Conservation (phyloP, 2,329 filamentous ascomycete species). For the Xenoacremonium recifei region DNA sequence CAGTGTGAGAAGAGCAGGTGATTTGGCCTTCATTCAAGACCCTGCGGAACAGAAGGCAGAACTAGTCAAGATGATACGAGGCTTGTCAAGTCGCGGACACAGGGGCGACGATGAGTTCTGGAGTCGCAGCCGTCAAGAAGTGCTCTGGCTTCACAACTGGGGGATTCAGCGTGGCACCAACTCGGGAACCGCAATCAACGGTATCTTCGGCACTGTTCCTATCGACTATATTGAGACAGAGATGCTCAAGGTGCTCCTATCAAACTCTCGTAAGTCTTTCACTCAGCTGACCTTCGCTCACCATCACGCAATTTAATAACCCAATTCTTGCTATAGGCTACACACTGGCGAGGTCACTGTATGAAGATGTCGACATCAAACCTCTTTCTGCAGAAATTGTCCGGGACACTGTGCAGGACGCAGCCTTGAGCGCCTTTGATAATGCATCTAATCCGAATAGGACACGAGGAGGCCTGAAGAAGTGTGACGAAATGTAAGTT, state of each 20-base stretch:
- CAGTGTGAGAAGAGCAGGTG: slow-evolving; percentile 54
- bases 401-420: slow-evolving; percentile 59
- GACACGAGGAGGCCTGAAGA: slow-evolving; percentile 73
- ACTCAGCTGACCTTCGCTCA: too few species aligned
- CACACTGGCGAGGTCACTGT: slow-evolving; percentile 60
- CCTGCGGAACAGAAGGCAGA: slow-evolving; percentile 62
- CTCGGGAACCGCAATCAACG: slow-evolving; percentile 48
- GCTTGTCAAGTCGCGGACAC: slow-evolving; percentile 46
- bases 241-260: slow-evolving; percentile 66
- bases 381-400: slow-evolving; percentile 51
- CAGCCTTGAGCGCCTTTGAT: slow-evolving; percentile 72
- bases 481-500: slow-evolving; percentile 70
- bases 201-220: slow-evolving; percentile 61
- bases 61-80: slow-evolving; percentile 57
- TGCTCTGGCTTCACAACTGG: slow-evolving; percentile 76
- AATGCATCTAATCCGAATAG: slow-evolving; percentile 80
- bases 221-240: slow-evolving; percentile 66
- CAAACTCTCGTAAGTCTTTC: slow-evolving; percentile 53
- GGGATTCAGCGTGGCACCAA: slow-evolving; percentile 42
- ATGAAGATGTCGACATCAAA: slow-evolving; percentile 49
- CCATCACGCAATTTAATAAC: neutral
- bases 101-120: slow-evolving; percentile 65
- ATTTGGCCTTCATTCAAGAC: slow-evolving; percentile 63
- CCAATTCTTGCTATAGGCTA: too few species aligned
- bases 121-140: slow-evolving; percentile 58